These are phyloP conservation scores for Penicillium aurantiogriseum DNA, from an alignment of 2,329 filamentous ascomycete species.

Conservation along the genomic window DNA sequence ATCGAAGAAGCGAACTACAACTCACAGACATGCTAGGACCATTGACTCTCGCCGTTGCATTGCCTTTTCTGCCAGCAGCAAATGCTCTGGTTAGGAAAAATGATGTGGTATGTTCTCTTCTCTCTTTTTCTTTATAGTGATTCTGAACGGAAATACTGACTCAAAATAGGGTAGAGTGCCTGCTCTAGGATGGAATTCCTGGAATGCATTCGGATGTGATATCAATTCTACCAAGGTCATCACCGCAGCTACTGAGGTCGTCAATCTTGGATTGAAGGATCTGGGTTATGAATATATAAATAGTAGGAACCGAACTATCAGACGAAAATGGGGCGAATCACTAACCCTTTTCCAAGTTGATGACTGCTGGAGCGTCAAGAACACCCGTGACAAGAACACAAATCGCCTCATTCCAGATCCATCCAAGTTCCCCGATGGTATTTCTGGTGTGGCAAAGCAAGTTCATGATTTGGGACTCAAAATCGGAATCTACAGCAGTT, in stretches of 20 bases:
- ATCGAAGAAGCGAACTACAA: not conserved
- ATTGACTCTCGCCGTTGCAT: slow-evolving; percentile 10
- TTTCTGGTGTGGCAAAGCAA: slow-evolving; percentile 53
- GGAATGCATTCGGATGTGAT: slow-evolving; percentile 51
- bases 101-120: slow-evolving; percentile 25
- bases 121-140: not conserved
- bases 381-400: slow-evolving; percentile 43
- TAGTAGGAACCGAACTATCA: slow-evolving; percentile 49
- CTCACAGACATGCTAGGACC: slow-evolving; percentile 9
- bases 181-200: slow-evolving; percentile 47
- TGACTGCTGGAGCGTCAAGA: slow-evolving; percentile 59
- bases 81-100: slow-evolving; percentile 28
- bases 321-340: slow-evolving; percentile 14
- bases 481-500: slow-evolving; percentile 61
- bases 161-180: slow-evolving; percentile 26
- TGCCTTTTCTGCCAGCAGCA: slow-evolving; percentile 19
- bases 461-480: slow-evolving; percentile 60
- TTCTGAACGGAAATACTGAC: not conserved
- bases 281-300: slow-evolving; percentile 52
- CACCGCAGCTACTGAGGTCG: slow-evolving; percentile 47
- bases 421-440: slow-evolving; percentile 58
- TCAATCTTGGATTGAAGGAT: slow-evolving; percentile 49
- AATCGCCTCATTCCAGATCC: slow-evolving; percentile 49
- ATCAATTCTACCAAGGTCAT: slow-evolving; percentile 49
- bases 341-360: slow-evolving; percentile 43